Percentiles rank a stretch among this genome's conserved stretches.
These are phyloP conservation scores for Sclerotinia nivalis DNA, from an alignment of 2,329 filamentous ascomycete species.

Conservation along the genomic window DNA sequence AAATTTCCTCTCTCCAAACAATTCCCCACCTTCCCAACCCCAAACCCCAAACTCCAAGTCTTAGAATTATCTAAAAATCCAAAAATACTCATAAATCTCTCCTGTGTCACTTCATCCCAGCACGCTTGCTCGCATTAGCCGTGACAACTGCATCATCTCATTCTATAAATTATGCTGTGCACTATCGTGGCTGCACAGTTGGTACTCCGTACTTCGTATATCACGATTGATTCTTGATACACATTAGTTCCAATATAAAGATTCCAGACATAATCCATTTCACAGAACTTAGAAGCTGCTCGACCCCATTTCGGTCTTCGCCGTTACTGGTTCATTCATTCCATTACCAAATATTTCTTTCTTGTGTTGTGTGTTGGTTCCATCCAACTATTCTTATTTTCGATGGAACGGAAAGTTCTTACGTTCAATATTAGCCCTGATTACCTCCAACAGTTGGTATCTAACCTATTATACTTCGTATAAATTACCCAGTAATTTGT, in stretches of 20 bases:
- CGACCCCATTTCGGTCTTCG: conserved; percentile 4
- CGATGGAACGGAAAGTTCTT: not conserved
- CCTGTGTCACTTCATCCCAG: not conserved
- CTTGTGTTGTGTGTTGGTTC: conserved; percentile 1
- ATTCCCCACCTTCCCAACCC: not conserved
- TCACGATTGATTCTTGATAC: not conserved
- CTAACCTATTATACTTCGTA: not conserved
- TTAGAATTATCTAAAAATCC: not conserved
- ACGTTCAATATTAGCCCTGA: not conserved
- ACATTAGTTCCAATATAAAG: not conserved
- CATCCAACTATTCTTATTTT: not conserved
- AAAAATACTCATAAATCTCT: not conserved
- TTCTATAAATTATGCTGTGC: not conserved
- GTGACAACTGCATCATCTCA: conserved; percentile 2
- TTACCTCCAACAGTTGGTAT: not conserved
- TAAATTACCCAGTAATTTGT: not conserved
- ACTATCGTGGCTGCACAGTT: conserved; percentile 2
- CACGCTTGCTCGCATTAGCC: not conserved
- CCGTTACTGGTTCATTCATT: not conserved
- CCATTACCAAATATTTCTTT: not conserved
- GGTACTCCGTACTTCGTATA: too few relatives aligned
- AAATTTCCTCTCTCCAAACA: too few relatives aligned
- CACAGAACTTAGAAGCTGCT: not conserved
- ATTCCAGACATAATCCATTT: not conserved
- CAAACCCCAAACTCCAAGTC: not conserved